These are phyloP conservation scores for Blastocystis sp. DNA, from an alignment of 352 stramenopile species.

Conservation along the genomic window DNA sequence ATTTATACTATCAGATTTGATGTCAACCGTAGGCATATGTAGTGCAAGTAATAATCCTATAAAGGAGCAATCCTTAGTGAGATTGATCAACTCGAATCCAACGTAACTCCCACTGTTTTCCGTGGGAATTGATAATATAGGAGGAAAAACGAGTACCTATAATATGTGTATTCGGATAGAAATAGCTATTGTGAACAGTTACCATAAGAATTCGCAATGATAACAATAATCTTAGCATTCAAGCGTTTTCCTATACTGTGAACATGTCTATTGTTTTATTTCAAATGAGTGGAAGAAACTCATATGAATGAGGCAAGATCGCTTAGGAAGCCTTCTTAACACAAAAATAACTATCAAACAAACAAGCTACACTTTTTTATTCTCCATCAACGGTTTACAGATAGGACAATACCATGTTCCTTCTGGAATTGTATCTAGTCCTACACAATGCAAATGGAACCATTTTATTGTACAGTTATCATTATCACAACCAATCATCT, in stretches of 20 bases:
- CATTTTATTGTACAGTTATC: slow-evolving; percentile 55
- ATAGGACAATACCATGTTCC: slow-evolving; percentile 56
- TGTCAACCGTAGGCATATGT: not conserved
- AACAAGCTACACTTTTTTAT: not conserved
- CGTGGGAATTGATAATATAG: not conserved
- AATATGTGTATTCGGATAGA: too few species aligned
- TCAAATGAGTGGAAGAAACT: too few species aligned
- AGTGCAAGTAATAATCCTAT: not conserved
- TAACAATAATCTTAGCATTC: too few species aligned
- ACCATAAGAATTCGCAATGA: too few species aligned
- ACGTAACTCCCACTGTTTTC: not conserved
- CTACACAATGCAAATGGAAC: slow-evolving; percentile 55
- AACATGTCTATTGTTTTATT: too few species aligned
- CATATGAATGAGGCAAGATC: too few species aligned
- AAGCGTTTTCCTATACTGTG: too few species aligned
- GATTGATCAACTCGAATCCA: not conserved
- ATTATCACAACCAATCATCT: slow-evolving; percentile 61
- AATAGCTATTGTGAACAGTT: too few species aligned
- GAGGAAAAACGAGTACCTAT: too few species aligned
- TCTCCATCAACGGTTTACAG: not conserved
- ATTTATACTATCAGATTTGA: slow-evolving; percentile 23
- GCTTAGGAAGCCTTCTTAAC: too few species aligned
- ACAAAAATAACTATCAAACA: not conserved
- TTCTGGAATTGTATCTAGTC: slow-evolving; percentile 43
- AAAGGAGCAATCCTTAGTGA: not conserved